phyloP scores from a whole-genome alignment of 2,329 filamentous ascomycete genomes.

The Neopestalotiopsis clavispora region DNA sequence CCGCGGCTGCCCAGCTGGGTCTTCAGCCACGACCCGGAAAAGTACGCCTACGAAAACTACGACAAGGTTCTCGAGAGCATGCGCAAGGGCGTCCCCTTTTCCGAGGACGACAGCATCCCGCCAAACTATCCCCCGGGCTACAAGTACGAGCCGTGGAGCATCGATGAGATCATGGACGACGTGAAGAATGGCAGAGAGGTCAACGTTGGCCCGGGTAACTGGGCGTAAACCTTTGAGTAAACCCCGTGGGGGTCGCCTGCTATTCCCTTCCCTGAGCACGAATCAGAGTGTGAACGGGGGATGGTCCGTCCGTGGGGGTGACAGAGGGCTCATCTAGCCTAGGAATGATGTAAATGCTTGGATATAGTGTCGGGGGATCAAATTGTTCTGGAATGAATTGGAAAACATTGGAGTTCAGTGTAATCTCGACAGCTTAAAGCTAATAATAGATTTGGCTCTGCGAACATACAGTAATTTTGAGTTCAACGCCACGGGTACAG shows the following conservation, averaged over 20 bases:
- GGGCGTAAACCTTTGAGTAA: conserved; percentile 25
- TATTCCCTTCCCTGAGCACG: background rate
- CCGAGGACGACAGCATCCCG: conserved; percentile 33
- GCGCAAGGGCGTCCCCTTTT: conserved; percentile 33
- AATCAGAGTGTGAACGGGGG: background rate
- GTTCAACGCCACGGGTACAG: background rate
- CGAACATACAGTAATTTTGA: background rate
- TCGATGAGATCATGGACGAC: conserved; percentile 45
- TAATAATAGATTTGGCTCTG: background rate
- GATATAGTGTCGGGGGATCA: background rate
- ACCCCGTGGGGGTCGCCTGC: background rate
- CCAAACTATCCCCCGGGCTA: conserved; percentile 42
- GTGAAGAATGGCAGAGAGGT: conserved; percentile 38
- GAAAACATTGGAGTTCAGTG: background rate
- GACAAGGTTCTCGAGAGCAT: conserved; percentile 37
- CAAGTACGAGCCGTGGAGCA: conserved; percentile 44
- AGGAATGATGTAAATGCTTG: background rate
- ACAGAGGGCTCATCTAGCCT: background rate
- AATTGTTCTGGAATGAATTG: background rate
- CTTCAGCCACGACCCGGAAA: conserved; percentile 42
- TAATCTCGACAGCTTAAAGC: background rate
- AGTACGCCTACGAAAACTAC: conserved; percentile 41
- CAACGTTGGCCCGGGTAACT: conserved; percentile 37
- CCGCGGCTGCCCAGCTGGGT: conserved; percentile 42
- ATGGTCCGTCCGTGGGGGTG: background rate